A percentile compares a stretch with the other conserved stretches of the same genome.
These are phyloP conservation scores for Paracorniculantispora psalliotae DNA, from an alignment of 2,329 filamentous ascomycete genomes.

Conservation along the genomic window DNA sequence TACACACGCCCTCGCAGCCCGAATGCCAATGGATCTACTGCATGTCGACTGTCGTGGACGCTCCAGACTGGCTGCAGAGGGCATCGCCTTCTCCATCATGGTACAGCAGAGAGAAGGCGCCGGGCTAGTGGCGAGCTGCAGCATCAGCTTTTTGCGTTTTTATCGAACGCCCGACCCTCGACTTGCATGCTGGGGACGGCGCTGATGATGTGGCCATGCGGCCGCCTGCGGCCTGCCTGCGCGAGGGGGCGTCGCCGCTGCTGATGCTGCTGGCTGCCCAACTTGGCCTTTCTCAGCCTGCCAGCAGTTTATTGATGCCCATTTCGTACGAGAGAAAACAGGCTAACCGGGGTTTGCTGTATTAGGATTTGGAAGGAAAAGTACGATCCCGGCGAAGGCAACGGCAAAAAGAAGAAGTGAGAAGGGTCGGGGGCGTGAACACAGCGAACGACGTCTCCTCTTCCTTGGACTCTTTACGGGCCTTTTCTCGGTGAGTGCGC, in stretches of 20 bases:
- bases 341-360: background rate
- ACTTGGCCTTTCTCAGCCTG: background rate
- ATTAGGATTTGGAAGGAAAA: slow-evolving; percentile 97
- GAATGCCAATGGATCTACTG: background rate
- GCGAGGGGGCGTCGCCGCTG: background rate
- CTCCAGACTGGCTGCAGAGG: background rate
- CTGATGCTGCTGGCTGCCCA: background rate
- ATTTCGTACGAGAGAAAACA: too few species aligned
- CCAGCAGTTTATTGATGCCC: background rate
- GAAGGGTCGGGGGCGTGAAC: background rate
- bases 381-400: slow-evolving; percentile 54
- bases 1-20: too few species aligned
- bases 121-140: too few species aligned
- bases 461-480: too few species aligned
- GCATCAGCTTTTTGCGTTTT: background rate
- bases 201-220: slow-evolving; percentile 9
- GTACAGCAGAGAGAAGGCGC: background rate
- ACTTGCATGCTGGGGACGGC: too few species aligned
- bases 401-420: slow-evolving; percentile 36
- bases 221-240: background rate
- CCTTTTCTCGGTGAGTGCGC: background rate
- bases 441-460: too few species aligned
- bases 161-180: background rate
- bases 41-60: background rate
- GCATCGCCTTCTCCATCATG: background rate